Evolutionary conservation across 2,329 filamentous ascomycete species (phyloP).

Genomic region (Fusarium subtropicale): DNA sequence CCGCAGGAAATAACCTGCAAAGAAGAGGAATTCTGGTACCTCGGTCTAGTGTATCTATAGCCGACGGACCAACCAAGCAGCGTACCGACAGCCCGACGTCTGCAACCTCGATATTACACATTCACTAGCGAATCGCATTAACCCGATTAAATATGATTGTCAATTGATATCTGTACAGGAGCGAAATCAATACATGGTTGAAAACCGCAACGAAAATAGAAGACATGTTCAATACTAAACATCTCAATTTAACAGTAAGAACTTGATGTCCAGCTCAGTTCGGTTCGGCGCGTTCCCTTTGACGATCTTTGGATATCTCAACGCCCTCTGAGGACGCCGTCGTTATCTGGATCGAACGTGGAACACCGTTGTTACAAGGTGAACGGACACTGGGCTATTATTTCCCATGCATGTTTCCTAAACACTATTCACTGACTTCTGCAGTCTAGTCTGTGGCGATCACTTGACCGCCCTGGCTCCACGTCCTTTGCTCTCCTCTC

Average conservation of each 20-base stretch:
- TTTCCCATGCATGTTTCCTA: slow-evolving; percentile 12
- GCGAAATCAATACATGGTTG: slow-evolving; percentile 9
- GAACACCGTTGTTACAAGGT: slow-evolving; percentile 21
- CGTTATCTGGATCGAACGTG: slow-evolving; percentile 5
- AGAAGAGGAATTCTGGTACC: slow-evolving; percentile 1
- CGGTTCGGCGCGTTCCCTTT: slow-evolving; percentile 33
- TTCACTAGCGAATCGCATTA: slow-evolving; percentile 10
- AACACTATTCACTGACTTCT: slow-evolving; percentile 9
- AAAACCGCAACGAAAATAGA: slow-evolving; percentile 2
- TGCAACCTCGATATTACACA: slow-evolving; percentile 10
- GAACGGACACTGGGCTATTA: slow-evolving; percentile 13
- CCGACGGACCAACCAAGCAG: slow-evolving; percentile 10
- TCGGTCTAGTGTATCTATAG: neutral
- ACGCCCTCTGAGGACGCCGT: slow-evolving; percentile 15
- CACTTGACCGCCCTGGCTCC: slow-evolving; percentile 24
- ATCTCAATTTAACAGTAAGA: slow-evolving; percentile 4
- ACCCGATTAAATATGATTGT: neutral
- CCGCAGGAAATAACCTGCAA: slow-evolving; percentile 23
- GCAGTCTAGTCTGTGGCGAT: slow-evolving; percentile 19
- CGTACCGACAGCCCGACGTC: neutral
- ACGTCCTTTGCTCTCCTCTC: slow-evolving; percentile 15
- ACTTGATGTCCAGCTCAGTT: slow-evolving; percentile 17
- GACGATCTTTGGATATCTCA: slow-evolving; percentile 17
- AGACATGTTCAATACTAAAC: neutral
- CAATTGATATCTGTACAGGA: slow-evolving; percentile 7